phyloP scores from a whole-genome alignment of 306 rosid genomes.

The Neltuma alba region DNA sequence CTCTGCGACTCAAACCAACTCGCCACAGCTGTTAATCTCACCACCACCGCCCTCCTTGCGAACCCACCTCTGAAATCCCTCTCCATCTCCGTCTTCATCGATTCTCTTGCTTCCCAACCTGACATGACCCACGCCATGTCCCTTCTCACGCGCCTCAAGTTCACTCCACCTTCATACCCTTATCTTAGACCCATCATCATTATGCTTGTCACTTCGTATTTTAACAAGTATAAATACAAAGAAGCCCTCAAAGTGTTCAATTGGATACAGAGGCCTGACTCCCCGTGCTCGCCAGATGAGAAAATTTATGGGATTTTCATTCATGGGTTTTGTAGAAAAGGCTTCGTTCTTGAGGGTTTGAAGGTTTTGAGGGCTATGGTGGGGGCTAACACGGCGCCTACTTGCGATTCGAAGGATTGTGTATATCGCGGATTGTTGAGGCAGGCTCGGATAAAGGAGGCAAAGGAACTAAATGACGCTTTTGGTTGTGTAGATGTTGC shows the following conservation, averaged over 20 bases:
- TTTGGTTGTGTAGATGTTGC: constrained; percentile 31
- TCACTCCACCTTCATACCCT: constrained; percentile 42
- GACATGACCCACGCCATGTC: constrained; percentile 58
- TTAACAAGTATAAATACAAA: constrained; percentile 31
- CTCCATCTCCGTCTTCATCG: constrained; percentile 44
- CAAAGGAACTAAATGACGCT: constrained; percentile 49
- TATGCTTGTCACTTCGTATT: constrained; percentile 52
- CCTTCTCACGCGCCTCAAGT: constrained; percentile 63
- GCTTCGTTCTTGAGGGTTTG: constrained; percentile 57
- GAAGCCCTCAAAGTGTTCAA: constrained; percentile 60
- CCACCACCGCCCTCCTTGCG: constrained; percentile 51
- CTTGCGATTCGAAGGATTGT: constrained; percentile 29
- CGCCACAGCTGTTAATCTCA: constrained; percentile 54
- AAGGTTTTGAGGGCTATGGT: constrained; percentile 54
- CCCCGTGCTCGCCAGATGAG: constrained; percentile 49
- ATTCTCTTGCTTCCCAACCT: constrained; percentile 57
- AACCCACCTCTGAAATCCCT: constrained; percentile 57
- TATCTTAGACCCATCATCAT: constrained; percentile 43
- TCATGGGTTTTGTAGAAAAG: constrained; percentile 47
- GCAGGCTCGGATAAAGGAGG: constrained; percentile 62
- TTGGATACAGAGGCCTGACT: constrained; percentile 59
- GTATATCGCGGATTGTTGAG: constrained; percentile 52
- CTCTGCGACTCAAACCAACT: constrained; percentile 59
- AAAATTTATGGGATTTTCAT: constrained; percentile 44
- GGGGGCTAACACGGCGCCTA: constrained; percentile 19